A percentile compares a stretch with the other conserved stretches of the same genome.
These are phyloP conservation scores for Dryas octopetala DNA, from an alignment of 306 rosid genomes.

Conservation along the genomic window DNA sequence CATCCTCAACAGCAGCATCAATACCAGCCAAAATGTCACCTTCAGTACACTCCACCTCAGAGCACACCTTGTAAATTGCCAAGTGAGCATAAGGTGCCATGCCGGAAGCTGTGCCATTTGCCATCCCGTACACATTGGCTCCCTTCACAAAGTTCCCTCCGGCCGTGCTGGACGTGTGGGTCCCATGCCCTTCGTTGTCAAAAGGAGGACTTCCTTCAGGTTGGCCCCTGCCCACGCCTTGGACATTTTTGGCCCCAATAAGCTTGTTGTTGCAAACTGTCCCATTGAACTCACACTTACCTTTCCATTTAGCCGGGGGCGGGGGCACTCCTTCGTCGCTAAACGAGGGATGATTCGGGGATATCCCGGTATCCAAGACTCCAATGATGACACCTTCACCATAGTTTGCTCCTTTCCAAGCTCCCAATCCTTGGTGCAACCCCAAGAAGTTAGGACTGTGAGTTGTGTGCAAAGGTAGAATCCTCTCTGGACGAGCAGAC, in stretches of 20 bases:
- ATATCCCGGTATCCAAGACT: conserved; percentile 55
- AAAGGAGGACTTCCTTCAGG: conserved; percentile 31
- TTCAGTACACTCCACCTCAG: conserved; percentile 10
- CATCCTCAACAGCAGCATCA: conserved; percentile 40
- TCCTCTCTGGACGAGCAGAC: conserved; percentile 43
- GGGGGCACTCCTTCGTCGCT: conserved; percentile 51
- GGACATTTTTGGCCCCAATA: conserved; percentile 58
- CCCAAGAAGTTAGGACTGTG: conserved; percentile 59
- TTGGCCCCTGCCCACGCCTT: background rate
- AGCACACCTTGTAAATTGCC: conserved; percentile 44
- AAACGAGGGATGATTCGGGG: conserved; percentile 62
- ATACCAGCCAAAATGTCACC: conserved; percentile 29
- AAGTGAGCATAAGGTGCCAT: conserved; percentile 72
- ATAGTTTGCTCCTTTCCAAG: conserved; percentile 55
- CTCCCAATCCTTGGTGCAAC: conserved; percentile 39
- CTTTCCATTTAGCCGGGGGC: conserved; percentile 76
- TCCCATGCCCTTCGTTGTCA: conserved; percentile 54
- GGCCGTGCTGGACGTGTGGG: conserved; percentile 61
- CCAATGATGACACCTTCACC: conserved; percentile 73
- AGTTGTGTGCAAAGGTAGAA: conserved; percentile 52
- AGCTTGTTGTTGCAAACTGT: conserved; percentile 59
- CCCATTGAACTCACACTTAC: conserved; percentile 49
- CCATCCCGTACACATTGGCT: conserved; percentile 52
- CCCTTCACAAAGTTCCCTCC: conserved; percentile 51
- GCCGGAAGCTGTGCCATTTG: conserved; percentile 66